A percentile compares a stretch with the other conserved stretches of the same genome.
Conservation (phyloP, 805 yeast species). For the Yarrowia sp. region DNA sequence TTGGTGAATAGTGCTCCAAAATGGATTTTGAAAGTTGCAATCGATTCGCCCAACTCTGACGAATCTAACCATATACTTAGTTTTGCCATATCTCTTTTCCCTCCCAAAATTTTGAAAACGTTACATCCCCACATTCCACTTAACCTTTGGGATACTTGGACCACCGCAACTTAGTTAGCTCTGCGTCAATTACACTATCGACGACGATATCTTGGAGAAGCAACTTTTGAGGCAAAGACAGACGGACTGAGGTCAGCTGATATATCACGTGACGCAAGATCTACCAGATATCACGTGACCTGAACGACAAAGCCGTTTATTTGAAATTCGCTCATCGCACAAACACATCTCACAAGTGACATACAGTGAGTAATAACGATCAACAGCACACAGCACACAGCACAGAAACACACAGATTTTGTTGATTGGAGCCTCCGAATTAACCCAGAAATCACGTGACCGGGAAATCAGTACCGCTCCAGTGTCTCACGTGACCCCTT, state of each 20-base stretch:
- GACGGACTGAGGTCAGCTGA: neutral
- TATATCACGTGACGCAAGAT: neutral
- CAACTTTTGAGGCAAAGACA: neutral
- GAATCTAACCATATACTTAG: neutral
- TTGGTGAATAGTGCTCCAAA: neutral
- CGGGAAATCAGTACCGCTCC: too few relatives aligned
- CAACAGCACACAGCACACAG: too few relatives aligned
- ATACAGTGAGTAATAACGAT: too few relatives aligned
- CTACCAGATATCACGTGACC: neutral
- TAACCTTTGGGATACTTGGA: neutral
- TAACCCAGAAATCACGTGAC: too few relatives aligned
- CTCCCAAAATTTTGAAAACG: too few relatives aligned
- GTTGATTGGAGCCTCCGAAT: too few relatives aligned
- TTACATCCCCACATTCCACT: slow-evolving; percentile 10
- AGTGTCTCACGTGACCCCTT: too few relatives aligned
- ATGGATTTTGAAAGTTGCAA: neutral
- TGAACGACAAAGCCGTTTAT: neutral
- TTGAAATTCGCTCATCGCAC: neutral
- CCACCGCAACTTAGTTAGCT: slow-evolving; percentile 34
- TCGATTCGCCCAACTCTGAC: neutral
- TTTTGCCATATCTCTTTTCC: neutral
- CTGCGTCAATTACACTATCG: slow-evolving; percentile 25
- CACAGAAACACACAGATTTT: neutral
- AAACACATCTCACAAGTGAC: too few relatives aligned
- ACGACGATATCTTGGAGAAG: neutral